phyloP scores from a whole-genome alignment of 306 rosid species.

The Acacia melanoxylon region DNA sequence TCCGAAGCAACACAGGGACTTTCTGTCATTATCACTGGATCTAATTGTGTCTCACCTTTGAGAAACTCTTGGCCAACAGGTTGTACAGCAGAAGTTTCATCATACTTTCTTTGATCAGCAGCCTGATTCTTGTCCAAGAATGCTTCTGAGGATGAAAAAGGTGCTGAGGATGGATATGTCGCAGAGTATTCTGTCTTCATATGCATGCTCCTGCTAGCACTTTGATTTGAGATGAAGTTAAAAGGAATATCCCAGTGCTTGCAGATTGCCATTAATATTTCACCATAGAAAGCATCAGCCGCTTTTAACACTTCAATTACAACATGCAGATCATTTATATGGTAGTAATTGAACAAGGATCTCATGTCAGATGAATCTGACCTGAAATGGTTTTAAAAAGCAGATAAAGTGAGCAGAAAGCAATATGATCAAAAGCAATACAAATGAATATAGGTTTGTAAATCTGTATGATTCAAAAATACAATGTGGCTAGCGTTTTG shows the following conservation, averaged over 20 bases:
- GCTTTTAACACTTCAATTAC: constrained; percentile 73
- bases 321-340: constrained; percentile 64
- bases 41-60: constrained; percentile 40
- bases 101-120: constrained; percentile 39
- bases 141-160: constrained; percentile 41
- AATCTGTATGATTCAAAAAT: not conserved
- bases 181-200: constrained; percentile 35
- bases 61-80: constrained; percentile 45
- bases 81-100: constrained; percentile 32
- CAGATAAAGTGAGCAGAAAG: constrained; percentile 32
- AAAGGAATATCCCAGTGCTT: constrained; percentile 67
- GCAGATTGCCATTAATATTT: constrained; percentile 61
- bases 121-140: constrained; percentile 47
- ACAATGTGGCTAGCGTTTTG: not conserved
- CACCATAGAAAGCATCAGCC: constrained; percentile 53
- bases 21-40: constrained; percentile 42
- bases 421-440: constrained; percentile 31
- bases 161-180: constrained; percentile 32
- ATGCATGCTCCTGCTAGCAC: constrained; percentile 30
- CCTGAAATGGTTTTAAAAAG: constrained; percentile 59
- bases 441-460: not conserved
- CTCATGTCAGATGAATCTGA: constrained; percentile 64
- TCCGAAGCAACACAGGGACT: constrained; percentile 55
- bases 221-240: constrained; percentile 38
- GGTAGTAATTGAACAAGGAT: constrained; percentile 71